Base-by-base conservation (phyloP, 176 grass and related monocot genomes). In the Canna indica region DNA sequence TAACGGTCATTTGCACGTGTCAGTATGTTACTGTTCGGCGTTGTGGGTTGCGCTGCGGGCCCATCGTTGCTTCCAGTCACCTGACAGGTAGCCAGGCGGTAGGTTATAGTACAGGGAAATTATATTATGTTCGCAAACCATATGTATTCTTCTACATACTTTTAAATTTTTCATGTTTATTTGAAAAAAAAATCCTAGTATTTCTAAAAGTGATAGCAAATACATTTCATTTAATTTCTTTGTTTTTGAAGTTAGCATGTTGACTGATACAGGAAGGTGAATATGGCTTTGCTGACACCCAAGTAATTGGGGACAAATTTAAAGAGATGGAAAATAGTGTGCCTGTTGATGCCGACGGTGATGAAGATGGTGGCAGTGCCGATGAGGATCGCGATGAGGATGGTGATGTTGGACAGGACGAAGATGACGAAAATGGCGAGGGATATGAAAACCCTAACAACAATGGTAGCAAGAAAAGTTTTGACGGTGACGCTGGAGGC, bases 391-490 rank as follows among this genome's bases (percentile, higher is more conserved):
- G 64, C 14, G 26, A 57, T 39, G 75, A 78, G 35, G 87, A 83
- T 31, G 83, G 80, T 9, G 84, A 84, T 74, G 71, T 79, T 50
- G 84, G 65, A 4, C 84, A 85, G 57, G 85, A 79, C 3, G 84
- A 82, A 75, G 88, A 87, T 59, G 88, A 91, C 17, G 61, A 68
- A 27, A 47, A 76, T 70, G 82, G 82, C 4, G 89, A 88, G 71
- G 84, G 61, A 46, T 81, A 81, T 70, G 89, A 83, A n/a, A 88
- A 91, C 30, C 67, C 77, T 2, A 85, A 88, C 59, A 73, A 36
- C 30, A 76, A 36, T 72, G 69, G 82, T 29, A 53, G 47, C 36
- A 85, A 85, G 74, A 87, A 88, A 77, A 84, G 78, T 36, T 73
- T 69, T 39, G 78, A 80, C 60, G 82, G 79, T 4, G 82, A 80